Evolutionary conservation across 2,329 filamentous ascomycete species (phyloP), one percentile per base, ranked within the genome.

Genomic region (Mollisiaceae sp.): DNA sequence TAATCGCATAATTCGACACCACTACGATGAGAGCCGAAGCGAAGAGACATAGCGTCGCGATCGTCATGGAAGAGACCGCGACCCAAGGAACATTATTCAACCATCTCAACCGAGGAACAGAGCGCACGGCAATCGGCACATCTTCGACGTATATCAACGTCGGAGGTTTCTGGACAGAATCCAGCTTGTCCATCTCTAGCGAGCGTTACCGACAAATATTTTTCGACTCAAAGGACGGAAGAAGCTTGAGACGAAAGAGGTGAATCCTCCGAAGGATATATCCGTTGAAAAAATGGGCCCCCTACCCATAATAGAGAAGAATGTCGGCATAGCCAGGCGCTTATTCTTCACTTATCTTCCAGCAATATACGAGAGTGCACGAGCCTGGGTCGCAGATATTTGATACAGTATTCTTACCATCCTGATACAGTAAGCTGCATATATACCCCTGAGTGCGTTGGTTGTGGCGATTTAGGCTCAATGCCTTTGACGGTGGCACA

Each of bases 381-480:
- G 12, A 22, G 24, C 11, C 20, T 14, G 18, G 45, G 20, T 8
- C 20, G n/a, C 22, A 50, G 20, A 50, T 24, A 50, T 11, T 50
- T 50, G 45, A 50, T n/a, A 54, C 22, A n/a, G 50, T 35, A 54
- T 35, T 54, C 50, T 54, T 35, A 32, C 50, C 24, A 32, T 54
- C 8, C 5, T 54, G 50, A 54, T 54, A 54, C 50, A 35, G 50
- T 54, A 54, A 54, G 50, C 50, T 54, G 50, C 50, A 54, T 54
- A 54, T 54, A 54, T 35, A 54, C 24, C 50, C 50, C 32, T 12
- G 14, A 9, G 12, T 32, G 22, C 6, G 18, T 24, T 27, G 50
- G 50, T 8, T 54, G 24, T 18, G 2, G 32, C 2, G 15, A 8
- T 54, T 54, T 14, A 54, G 50, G 24, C 50, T 32, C 24, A 54